Percentiles rank a stretch among this genome's conserved stretches.
phyloP scores from a whole-genome alignment of 2,329 filamentous ascomycete genomes.

The Ceratocystis cubensis region DNA sequence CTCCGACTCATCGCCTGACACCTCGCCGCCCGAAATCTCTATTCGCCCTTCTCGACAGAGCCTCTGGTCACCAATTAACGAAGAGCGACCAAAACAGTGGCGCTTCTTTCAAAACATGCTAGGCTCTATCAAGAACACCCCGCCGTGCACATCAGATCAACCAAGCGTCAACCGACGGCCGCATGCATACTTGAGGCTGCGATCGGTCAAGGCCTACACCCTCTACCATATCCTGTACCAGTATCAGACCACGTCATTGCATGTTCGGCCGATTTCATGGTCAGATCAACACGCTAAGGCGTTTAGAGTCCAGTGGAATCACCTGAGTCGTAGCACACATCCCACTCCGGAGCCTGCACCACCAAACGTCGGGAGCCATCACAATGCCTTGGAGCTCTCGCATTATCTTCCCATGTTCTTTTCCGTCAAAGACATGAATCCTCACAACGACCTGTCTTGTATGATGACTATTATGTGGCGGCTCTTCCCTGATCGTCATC shows the following conservation, averaged over 20 bases:
- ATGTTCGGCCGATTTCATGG: slow-evolving; percentile 43
- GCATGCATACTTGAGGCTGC: not conserved
- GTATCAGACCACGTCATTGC: slow-evolving; percentile 31
- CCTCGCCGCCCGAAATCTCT: not conserved
- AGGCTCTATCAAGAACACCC: not conserved
- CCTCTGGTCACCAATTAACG: not conserved
- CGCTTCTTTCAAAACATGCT: not conserved
- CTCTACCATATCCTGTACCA: slow-evolving; percentile 18
- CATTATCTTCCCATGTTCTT: slow-evolving; percentile 1
- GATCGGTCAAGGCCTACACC: slow-evolving; percentile 13
- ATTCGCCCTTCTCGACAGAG: not conserved
- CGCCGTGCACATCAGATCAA: not conserved
- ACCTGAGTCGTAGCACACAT: slow-evolving; percentile 27
- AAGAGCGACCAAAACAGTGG: not conserved
- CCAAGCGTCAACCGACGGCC: not conserved
- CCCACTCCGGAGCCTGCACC: not conserved
- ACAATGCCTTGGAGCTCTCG: not conserved
- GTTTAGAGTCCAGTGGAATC: slow-evolving; percentile 36
- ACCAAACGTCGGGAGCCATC: not conserved
- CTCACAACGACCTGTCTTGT: not conserved
- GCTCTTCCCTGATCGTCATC: slow-evolving; percentile 13
- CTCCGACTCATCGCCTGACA: not conserved
- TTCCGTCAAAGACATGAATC: not conserved
- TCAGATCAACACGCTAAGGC: slow-evolving; percentile 39
- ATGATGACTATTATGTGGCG: slow-evolving; percentile 7